A percentile compares a stretch with the other conserved stretches of the same genome.
Conservation (phyloP, 345 rosid species). For the Bruguiera gymnorhiza region DNA sequence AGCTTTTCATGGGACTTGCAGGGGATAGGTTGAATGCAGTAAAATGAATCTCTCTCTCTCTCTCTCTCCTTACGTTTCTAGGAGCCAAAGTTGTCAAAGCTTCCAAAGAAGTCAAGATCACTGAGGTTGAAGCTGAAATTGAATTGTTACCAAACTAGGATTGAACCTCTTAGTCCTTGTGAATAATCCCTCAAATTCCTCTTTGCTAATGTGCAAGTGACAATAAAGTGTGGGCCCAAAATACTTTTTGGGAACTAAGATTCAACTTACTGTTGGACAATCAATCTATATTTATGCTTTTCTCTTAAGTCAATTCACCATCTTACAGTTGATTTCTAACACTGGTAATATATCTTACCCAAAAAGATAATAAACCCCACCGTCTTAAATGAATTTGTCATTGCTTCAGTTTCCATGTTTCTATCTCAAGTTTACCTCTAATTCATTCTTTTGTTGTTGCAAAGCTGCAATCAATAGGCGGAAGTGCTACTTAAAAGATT, state of each 20-base stretch:
- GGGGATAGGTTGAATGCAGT: too few species aligned
- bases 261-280: neutral
- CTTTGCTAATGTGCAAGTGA: neutral
- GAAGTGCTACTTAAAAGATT: neutral
- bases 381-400: too few species aligned
- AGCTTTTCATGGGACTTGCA: too few species aligned
- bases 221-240: neutral
- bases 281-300: too few species aligned
- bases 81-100: slow-evolving; percentile 53
- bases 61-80: too few species aligned
- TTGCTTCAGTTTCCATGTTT: too few species aligned
- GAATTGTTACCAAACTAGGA: slow-evolving; percentile 48
- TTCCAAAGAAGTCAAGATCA: slow-evolving; percentile 67
- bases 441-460: neutral
- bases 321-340: too few species aligned
- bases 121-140: slow-evolving; percentile 75
- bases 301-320: too few species aligned
- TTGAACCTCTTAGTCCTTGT: slow-evolving; percentile 22
- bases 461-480: too few species aligned
- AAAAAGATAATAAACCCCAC: too few species aligned
- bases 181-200: neutral
- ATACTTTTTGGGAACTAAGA: neutral
- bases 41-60: too few species aligned
- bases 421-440: neutral
- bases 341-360: too few species aligned